These are phyloP conservation scores for Sechiopsis laciniata DNA, from an alignment of 306 rosid species.

Conservation along the genomic window DNA sequence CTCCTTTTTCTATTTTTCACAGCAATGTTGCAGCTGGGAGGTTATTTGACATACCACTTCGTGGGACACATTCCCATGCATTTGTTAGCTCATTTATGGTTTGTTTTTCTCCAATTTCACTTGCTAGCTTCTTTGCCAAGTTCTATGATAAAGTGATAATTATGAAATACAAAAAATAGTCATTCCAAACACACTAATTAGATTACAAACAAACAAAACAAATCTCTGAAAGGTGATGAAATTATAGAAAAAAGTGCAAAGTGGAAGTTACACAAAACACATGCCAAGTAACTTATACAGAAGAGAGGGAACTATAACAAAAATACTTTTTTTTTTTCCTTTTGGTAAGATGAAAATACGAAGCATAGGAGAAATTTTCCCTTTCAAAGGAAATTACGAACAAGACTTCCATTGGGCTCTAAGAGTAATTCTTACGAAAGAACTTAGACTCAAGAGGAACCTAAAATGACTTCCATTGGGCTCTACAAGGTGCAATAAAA, in stretches of 20 bases:
- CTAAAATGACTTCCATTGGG: neutral
- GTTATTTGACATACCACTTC: constrained; percentile 89
- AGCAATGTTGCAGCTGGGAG: constrained; percentile 99
- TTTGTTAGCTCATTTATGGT: constrained; percentile 98
- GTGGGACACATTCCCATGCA: constrained; percentile 99
- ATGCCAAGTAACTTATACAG: too few species aligned
- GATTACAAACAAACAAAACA: neutral
- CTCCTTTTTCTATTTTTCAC: constrained; percentile 28
- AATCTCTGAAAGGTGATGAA: neutral
- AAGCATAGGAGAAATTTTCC: too few species aligned
- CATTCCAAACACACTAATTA: neutral
- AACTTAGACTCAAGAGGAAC: neutral
- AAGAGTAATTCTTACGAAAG: neutral
- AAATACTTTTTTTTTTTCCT: too few species aligned
- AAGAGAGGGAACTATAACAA: too few species aligned
- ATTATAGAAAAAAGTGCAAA: too few species aligned
- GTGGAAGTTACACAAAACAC: too few species aligned
- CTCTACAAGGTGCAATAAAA: neutral
- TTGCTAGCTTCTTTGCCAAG: neutral
- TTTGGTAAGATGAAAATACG: too few species aligned
- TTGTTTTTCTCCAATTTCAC: constrained; percentile 31
- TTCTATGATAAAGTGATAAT: neutral
- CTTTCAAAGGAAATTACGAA: too few species aligned
- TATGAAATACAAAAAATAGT: constrained; percentile 4
- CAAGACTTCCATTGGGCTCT: too few species aligned